Evolutionary conservation across 1,139 yeast species (phyloP).

Genomic region (Scheffersomyces lignicola): DNA sequence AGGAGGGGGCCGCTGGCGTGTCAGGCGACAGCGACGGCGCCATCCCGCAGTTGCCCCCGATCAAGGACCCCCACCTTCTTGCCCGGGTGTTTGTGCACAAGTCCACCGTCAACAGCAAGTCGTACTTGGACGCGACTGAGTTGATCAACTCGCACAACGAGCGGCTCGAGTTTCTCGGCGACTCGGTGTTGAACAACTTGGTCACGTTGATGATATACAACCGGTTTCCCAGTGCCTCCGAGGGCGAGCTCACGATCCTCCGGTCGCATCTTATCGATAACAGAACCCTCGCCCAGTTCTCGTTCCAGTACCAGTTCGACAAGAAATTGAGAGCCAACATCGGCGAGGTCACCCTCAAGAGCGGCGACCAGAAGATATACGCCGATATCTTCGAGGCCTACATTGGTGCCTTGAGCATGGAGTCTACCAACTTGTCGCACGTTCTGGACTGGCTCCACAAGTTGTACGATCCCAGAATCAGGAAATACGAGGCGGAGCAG

Average conservation of each 20-base stretch:
- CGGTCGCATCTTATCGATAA: constrained; percentile 77
- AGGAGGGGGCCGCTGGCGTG: constrained; percentile 11
- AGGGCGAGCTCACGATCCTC: constrained; percentile 76
- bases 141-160: constrained; percentile 74
- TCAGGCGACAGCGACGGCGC: constrained; percentile 29
- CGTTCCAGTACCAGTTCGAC: constrained; percentile 70
- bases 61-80: constrained; percentile 56
- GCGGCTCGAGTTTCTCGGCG: constrained; percentile 91
- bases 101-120: constrained; percentile 63
- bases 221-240: constrained; percentile 68
- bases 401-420: constrained; percentile 77
- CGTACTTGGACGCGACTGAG: constrained; percentile 57
- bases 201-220: constrained; percentile 69
- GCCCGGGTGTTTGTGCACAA: constrained; percentile 82
- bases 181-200: constrained; percentile 74
- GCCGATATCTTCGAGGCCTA: constrained; percentile 92
- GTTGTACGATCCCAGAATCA: constrained; percentile 41
- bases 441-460: constrained; percentile 62
- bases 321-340: constrained; percentile 52
- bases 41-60: constrained; percentile 67
- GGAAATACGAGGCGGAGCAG: constrained; percentile 26
- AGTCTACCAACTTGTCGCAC: constrained; percentile 44
- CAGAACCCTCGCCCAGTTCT: constrained; percentile 68
- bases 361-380: constrained; percentile 52
- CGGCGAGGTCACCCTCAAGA: constrained; percentile 31